Evolutionary conservation across 2,329 filamentous ascomycete species (phyloP).

Genomic region (Cercospora beticola): DNA sequence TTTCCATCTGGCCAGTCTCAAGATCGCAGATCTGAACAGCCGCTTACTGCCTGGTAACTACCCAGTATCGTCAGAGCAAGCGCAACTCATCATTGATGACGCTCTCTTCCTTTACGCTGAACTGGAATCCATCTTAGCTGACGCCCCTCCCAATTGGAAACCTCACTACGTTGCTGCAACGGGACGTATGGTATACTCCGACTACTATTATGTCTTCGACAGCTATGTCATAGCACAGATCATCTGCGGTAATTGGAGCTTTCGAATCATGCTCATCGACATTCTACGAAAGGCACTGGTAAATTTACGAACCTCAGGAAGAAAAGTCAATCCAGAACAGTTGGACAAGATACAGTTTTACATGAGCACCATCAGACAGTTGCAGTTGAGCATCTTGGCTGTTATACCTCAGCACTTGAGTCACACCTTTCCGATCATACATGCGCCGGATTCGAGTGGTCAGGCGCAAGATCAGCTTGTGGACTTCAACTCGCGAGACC

Average conservation of each 20-base stretch:
- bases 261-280: slow-evolving; percentile 20
- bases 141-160: slow-evolving; percentile 18
- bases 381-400: slow-evolving; percentile 19
- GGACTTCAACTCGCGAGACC: slow-evolving; percentile 12
- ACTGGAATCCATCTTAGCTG: slow-evolving; percentile 15
- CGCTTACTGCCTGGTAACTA: slow-evolving; percentile 21
- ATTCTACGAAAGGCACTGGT: slow-evolving; percentile 18
- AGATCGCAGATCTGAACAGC: slow-evolving; percentile 17
- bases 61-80: slow-evolving; percentile 9
- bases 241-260: slow-evolving; percentile 19
- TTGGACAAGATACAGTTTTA: slow-evolving; percentile 13
- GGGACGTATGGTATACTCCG: slow-evolving; percentile 17
- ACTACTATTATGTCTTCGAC: slow-evolving; percentile 22
- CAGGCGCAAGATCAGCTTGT: not conserved
- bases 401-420: slow-evolving; percentile 19
- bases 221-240: slow-evolving; percentile 20
- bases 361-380: slow-evolving; percentile 7
- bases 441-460: slow-evolving; percentile 6
- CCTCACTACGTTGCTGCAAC: slow-evolving; percentile 12
- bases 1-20: slow-evolving; percentile 15
- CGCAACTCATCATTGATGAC: slow-evolving; percentile 10
- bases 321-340: slow-evolving; percentile 7
- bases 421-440: slow-evolving; percentile 7
- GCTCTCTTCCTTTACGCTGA: slow-evolving; percentile 16
- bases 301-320: slow-evolving; percentile 4